Base-by-base conservation (phyloP, 2,329 filamentous ascomycete species). In the Madurella fahalii region DNA sequence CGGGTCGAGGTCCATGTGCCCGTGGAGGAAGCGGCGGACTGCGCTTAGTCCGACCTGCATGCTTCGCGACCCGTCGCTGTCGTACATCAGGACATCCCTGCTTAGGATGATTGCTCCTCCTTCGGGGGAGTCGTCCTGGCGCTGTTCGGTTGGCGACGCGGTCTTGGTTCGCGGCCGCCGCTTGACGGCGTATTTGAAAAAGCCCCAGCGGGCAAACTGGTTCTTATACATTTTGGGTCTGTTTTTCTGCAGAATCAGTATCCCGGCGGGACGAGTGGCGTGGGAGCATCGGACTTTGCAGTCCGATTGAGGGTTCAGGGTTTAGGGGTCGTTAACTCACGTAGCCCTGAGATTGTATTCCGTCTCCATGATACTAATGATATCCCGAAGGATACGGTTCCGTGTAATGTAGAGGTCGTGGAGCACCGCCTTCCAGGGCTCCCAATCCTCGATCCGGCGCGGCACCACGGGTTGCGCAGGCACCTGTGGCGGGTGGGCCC, bases 141-240 rank as follows among this genome's bases (percentile, higher is more conserved):
- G 46, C 18, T 16, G 47, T 9, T 44, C 43, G 12, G 31, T 46
- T 2, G 55, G 45, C 11, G 50, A 58, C 11, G 52, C 54, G 9
- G 49, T 17, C 40, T 58, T 56, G 45, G 18, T 25, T 8, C 53
- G 51, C 31, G 61, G 53, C 31, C 60, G 53, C 17, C 46, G 46
- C 52, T 64, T 64, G 52, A 63, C 53, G 32, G 59, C 40, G 32
- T 64, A 64, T 52, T 65, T 65, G 58, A 63, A 63, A 52, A 64
- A 63, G 16, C 54, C 52, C 63, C 63, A 65, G 12, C 63, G 50
- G 1, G 58, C 57, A 17, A 65, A 60, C 39, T 65, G 63, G 49
- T 62, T 63, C 34, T 65, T 65, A 52, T 63, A 65, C 63, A 65
- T 65, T 50, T 64, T 64, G 11, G 62, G 60, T 17, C 62, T 59